Base-by-base conservation (phyloP, 345 rosid genomes). In the Syzygium aqueum region DNA sequence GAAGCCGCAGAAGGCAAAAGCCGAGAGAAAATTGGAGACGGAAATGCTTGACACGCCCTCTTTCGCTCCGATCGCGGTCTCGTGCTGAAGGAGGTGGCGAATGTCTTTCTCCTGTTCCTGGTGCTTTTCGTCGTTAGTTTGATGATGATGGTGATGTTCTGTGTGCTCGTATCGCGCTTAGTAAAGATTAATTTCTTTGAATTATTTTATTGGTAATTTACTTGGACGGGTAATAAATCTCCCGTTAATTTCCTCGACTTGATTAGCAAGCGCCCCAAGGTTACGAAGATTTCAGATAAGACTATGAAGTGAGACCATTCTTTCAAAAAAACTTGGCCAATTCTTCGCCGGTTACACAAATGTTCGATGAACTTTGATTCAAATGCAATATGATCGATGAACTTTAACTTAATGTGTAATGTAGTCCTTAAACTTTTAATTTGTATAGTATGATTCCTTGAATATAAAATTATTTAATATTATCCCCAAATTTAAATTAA, bases 211-310 rank as follows among this genome's bases (percentile, higher is more conserved):
- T 33, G 37, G 3, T 11, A 27, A 27, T 59, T 59, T 59, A 0
- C 33, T 12, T 12, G 30, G 30, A 0, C n/a, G 30, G 33, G 0
- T 11, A 0, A 43, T 43, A 59, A 59, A 59, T 59, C 0, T 59
- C 8, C 67, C 67, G 17, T 27, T 27, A 27, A 0, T 59, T 59
- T 59, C 67, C 67, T 59, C 8, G 11, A 59, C 5, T 11, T 59
- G 8, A 59, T 11, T 27, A 27, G 16, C 30, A 59, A 59, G 46
- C 7, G 46, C 46, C 46, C 7, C 7, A 6, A 43, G 7, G 46
- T 6, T 43, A 43, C 46, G 46, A 43, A 43, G 46, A 43, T 43
- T 43, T 43, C 46, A 43, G 46, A 43, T 43, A 43, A 43, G 46
- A 5, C 6, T 43, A 43, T 43, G 46, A 43, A 43, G 7, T 6